Percentiles rank a stretch among this genome's conserved stretches.
These are phyloP conservation scores for Bidens hawaiensis DNA, from an alignment of 140 eudicot species.

Conservation along the genomic window DNA sequence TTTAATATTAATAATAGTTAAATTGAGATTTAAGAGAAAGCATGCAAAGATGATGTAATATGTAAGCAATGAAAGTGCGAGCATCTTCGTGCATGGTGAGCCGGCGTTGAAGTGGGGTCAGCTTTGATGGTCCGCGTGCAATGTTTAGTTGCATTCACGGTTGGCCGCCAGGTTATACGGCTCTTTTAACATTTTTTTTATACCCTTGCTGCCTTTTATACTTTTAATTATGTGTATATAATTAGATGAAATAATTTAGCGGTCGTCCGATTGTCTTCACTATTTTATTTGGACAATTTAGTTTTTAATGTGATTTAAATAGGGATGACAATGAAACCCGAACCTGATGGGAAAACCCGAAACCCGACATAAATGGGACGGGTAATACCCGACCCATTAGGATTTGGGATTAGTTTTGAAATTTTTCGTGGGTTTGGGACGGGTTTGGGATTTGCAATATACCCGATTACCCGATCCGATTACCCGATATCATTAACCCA, in stretches of 20 bases:
- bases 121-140: conserved; percentile 27
- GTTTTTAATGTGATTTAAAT: too few relatives aligned
- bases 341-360: too few relatives aligned
- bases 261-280: not conserved
- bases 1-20: conserved; percentile 5
- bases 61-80: not conserved
- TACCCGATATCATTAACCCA: too few relatives aligned
- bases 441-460: too few relatives aligned
- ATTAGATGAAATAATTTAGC: not conserved
- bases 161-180: not conserved
- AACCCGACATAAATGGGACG: too few relatives aligned
- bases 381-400: too few relatives aligned
- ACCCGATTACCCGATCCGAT: too few relatives aligned
- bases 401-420: too few relatives aligned
- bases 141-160: conserved; percentile 7
- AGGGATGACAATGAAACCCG: too few relatives aligned
- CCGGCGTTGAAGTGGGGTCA: conserved; percentile 38
- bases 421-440: too few relatives aligned
- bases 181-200: not conserved
- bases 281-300: too few relatives aligned
- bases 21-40: conserved; percentile 23
- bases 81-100: conserved; percentile 32
- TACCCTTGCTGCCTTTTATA: not conserved
- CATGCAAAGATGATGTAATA: conserved; percentile 5
- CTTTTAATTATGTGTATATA: too few relatives aligned